Evolutionary conservation across 2,329 filamentous ascomycete species (phyloP).

Genomic region (Paecilomyces formosus): DNA sequence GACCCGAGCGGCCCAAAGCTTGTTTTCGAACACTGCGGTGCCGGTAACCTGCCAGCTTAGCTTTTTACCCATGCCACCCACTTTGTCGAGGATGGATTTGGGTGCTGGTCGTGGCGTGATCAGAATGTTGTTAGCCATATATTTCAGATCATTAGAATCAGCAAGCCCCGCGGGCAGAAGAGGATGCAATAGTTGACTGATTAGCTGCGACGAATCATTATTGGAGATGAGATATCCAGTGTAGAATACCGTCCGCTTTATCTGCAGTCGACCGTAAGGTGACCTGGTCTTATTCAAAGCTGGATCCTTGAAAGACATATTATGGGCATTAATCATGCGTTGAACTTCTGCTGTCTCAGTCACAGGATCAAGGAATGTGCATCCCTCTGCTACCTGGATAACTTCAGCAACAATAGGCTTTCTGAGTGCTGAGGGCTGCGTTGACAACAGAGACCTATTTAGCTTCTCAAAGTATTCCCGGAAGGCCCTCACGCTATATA

Average conservation of each 20-base stretch:
- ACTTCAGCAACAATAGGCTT: slow-evolving; percentile 70
- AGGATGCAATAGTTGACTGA: slow-evolving; percentile 52
- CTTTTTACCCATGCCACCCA: slow-evolving; percentile 78
- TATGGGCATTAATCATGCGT: slow-evolving; percentile 83
- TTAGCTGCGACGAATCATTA: slow-evolving; percentile 63
- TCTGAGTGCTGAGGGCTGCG: slow-evolving; percentile 41
- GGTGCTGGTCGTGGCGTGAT: slow-evolving; percentile 75
- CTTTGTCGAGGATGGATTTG: slow-evolving; percentile 65
- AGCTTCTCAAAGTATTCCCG: slow-evolving; percentile 74
- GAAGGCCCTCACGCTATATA: slow-evolving; percentile 63
- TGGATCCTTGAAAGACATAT: slow-evolving; percentile 37
- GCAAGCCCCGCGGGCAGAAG: slow-evolving; percentile 54
- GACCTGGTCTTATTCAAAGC: slow-evolving; percentile 32
- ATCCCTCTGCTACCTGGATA: slow-evolving; percentile 73
- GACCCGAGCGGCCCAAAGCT: slow-evolving; percentile 79
- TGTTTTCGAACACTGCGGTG: slow-evolving; percentile 66
- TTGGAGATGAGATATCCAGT: slow-evolving; percentile 80
- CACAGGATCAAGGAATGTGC: slow-evolving; percentile 67
- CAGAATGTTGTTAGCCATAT: slow-evolving; percentile 82
- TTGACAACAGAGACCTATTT: slow-evolving; percentile 54
- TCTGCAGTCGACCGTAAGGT: slow-evolving; percentile 49
- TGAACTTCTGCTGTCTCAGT: slow-evolving; percentile 78
- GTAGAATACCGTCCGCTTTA: slow-evolving; percentile 84
- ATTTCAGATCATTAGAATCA: slow-evolving; percentile 63
- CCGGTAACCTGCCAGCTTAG: slow-evolving; percentile 78